Conservation (phyloP, 768 basidiomycete species). For the Boletus bicolor region DNA sequence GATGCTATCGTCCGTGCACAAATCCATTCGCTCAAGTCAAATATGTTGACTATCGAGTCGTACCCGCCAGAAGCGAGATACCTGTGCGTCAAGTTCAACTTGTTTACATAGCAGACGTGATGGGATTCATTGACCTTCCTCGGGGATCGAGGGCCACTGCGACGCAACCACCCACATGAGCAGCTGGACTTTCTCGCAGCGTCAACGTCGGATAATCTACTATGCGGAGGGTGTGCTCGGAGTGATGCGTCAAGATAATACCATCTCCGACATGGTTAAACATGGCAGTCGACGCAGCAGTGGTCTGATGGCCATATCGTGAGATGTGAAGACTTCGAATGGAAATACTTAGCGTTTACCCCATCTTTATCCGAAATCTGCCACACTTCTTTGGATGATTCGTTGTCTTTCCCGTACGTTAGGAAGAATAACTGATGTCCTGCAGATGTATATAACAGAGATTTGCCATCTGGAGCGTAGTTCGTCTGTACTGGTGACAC, state of each 20-base stretch:
- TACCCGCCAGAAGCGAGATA: slow-evolving; percentile 79
- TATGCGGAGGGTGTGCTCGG: slow-evolving; percentile 63
- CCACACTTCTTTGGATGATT: slow-evolving; percentile 53
- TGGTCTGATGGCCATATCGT: slow-evolving; percentile 32
- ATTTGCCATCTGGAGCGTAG: slow-evolving; percentile 71
- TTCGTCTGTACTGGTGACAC: slow-evolving; percentile 60
- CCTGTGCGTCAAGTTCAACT: slow-evolving; percentile 31
- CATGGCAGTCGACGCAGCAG: slow-evolving; percentile 59
- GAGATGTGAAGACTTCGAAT: not conserved
- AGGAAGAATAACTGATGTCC: slow-evolving; percentile 62
- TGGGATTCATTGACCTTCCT: slow-evolving; percentile 46
- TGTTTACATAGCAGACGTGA: not conserved
- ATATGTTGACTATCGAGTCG: slow-evolving; percentile 81
- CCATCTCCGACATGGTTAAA: slow-evolving; percentile 78
- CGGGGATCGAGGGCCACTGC: slow-evolving; percentile 79
- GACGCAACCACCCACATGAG: slow-evolving; percentile 78
- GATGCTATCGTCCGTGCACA: slow-evolving; percentile 70
- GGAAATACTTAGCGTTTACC: not conserved
- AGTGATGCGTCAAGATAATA: slow-evolving; percentile 60
- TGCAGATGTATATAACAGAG: slow-evolving; percentile 59
- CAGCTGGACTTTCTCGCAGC: slow-evolving; percentile 59
- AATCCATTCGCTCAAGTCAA: slow-evolving; percentile 79
- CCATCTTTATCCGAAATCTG: slow-evolving; percentile 34
- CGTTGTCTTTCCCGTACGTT: slow-evolving; percentile 51
- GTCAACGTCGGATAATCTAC: slow-evolving; percentile 65